Conservation (phyloP, 306 rosid species). For the Phaseolus lunatus region DNA sequence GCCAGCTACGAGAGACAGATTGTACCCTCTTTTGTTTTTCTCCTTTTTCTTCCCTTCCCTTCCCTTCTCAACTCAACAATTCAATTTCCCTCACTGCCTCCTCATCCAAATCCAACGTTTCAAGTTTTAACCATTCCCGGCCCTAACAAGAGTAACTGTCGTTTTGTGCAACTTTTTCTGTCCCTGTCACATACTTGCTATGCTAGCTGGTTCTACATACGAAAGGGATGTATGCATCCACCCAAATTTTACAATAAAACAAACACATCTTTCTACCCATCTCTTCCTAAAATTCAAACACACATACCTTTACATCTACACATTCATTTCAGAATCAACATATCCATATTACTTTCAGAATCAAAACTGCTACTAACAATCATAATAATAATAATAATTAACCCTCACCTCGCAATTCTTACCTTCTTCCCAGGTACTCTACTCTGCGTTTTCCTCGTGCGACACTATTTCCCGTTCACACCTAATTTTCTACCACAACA, state of each 20-base stretch:
- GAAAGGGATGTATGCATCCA: not conserved
- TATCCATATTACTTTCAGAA: too few relatives aligned
- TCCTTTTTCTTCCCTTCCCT: not conserved
- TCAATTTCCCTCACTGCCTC: not conserved
- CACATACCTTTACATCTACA: not conserved
- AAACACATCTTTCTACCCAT: not conserved
- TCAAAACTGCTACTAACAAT: too few relatives aligned
- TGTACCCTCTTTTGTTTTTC: not conserved
- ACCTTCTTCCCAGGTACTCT: not conserved
- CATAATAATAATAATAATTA: not conserved
- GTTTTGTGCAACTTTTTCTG: slow-evolving; percentile 21
- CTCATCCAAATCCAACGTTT: not conserved
- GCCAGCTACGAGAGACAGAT: slow-evolving; percentile 17
- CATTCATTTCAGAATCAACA: not conserved
- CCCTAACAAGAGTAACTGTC: slow-evolving; percentile 32
- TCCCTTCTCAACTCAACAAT: not conserved
- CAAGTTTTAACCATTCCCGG: slow-evolving; percentile 26
- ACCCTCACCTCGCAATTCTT: not conserved
- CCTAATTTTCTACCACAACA: not conserved
- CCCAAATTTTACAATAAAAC: not conserved
- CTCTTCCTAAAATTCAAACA: not conserved
- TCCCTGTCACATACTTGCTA: slow-evolving; percentile 25
- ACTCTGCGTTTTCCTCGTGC: not conserved
- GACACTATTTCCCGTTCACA: not conserved
- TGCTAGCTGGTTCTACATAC: slow-evolving; percentile 1